Conservation (phyloP, 2,329 filamentous ascomycete species). For the Phaeosphaeria sp. region DNA sequence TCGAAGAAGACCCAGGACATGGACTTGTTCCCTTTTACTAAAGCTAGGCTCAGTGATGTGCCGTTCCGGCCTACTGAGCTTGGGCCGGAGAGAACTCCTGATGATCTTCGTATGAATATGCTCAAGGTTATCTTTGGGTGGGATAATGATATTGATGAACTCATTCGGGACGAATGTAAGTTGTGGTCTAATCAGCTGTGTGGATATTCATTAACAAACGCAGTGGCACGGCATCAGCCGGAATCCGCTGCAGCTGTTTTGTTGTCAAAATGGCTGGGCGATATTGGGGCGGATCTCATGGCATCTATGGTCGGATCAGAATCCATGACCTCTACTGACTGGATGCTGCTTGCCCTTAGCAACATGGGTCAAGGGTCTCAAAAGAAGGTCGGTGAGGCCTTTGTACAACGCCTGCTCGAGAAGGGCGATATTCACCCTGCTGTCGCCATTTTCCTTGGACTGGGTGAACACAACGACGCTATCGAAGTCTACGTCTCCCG, state of each 20-base stretch:
- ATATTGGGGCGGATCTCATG: slow-evolving; percentile 82
- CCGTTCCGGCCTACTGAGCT: slow-evolving; percentile 75
- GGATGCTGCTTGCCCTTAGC: slow-evolving; percentile 94
- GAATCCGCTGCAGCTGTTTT: slow-evolving; percentile 82
- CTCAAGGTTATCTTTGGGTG: slow-evolving; percentile 93
- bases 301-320: slow-evolving; percentile 75
- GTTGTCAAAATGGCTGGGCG: slow-evolving; percentile 90
- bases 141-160: slow-evolving; percentile 80
- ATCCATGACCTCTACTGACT: slow-evolving; percentile 91
- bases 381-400: slow-evolving; percentile 88
- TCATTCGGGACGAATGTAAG: slow-evolving; percentile 81
- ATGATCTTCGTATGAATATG: slow-evolving; percentile 89
- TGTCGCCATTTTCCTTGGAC: slow-evolving; percentile 87
- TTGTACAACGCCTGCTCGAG: slow-evolving; percentile 88
- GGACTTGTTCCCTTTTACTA: slow-evolving; percentile 87
- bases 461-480: slow-evolving; percentile 91
- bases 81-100: slow-evolving; percentile 56
- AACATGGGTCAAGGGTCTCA: slow-evolving; percentile 80
- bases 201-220: slow-evolving; percentile 17
- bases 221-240: slow-evolving; percentile 71
- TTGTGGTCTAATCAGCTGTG: slow-evolving; percentile 12
- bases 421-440: slow-evolving; percentile 90
- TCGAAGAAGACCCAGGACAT: slow-evolving; percentile 61
- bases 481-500: slow-evolving; percentile 96
- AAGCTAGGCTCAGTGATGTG: slow-evolving; percentile 80